phyloP scores from a whole-genome alignment of 2,329 filamentous ascomycete genomes.

The Aspergillus amoenus region DNA sequence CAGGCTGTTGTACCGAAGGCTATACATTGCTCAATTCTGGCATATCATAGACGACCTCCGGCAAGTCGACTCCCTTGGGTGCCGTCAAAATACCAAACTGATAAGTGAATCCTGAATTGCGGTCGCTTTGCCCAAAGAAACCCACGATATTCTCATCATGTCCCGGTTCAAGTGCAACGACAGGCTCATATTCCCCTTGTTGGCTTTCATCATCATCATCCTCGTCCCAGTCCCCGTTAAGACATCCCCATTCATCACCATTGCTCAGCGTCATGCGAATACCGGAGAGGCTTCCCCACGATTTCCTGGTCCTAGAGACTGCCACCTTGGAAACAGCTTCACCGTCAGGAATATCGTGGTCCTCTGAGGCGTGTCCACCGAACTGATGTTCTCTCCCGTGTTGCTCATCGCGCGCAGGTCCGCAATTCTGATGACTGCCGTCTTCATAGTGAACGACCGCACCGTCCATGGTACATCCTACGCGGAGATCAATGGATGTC shows the following conservation, averaged over 20 bases:
- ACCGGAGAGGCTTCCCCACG: not conserved
- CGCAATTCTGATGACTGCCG: not conserved
- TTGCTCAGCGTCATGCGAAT: not conserved
- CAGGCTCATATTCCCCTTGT: not conserved
- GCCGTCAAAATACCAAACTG: conserved; percentile 3
- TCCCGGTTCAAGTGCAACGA: not conserved
- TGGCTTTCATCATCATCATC: not conserved
- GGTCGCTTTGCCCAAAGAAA: not conserved
- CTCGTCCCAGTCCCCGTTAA: not conserved
- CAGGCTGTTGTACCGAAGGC: no score
- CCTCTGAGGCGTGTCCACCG: not conserved
- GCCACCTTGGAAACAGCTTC: not conserved
- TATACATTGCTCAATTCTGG: not conserved
- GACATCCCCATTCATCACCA: not conserved
- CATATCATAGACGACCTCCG: not conserved
- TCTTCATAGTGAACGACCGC: conserved; percentile 1
- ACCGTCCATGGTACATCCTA: not conserved
- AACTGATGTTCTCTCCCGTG: not conserved
- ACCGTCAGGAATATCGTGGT: not conserved
- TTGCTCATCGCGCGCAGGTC: not conserved
- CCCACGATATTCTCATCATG: not conserved
- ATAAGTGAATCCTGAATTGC: not conserved
- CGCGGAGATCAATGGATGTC: not conserved
- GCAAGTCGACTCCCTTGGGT: not conserved
- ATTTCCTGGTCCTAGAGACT: not conserved